These are phyloP conservation scores for Eucalyptus decipiens DNA, from an alignment of 345 rosid species.

Conservation along the genomic window DNA sequence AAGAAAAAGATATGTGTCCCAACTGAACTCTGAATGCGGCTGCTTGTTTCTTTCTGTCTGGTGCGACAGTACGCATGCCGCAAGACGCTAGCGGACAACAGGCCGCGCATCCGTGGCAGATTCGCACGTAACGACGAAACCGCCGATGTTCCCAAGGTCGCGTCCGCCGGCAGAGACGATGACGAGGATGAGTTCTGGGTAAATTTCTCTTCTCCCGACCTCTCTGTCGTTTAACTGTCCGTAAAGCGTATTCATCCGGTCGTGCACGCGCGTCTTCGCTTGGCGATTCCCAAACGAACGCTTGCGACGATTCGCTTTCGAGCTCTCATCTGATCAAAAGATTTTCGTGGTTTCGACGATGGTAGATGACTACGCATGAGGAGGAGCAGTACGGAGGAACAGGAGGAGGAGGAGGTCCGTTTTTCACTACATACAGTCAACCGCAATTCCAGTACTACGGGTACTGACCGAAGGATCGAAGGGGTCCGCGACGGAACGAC, in stretches of 20 bases:
- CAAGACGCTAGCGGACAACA: constrained; percentile 89
- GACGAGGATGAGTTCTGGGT: constrained; percentile 71
- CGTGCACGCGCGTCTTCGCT: not conserved
- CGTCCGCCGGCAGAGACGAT: constrained; percentile 44
- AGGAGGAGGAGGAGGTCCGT: constrained; percentile 2
- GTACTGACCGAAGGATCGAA: not conserved
- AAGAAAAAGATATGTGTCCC: not conserved
- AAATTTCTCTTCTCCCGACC: not conserved
- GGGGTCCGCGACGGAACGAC: not conserved
- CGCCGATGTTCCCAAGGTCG: constrained; percentile 44
- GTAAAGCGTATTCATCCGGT: not conserved
- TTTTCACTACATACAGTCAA: not conserved
- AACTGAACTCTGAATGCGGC: not conserved
- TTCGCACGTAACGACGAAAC: constrained; percentile 86
- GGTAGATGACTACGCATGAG: constrained; percentile 9
- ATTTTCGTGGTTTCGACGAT: not conserved
- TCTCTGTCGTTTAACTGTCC: not conserved
- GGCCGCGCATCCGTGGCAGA: constrained; percentile 93
- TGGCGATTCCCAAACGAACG: not conserved
- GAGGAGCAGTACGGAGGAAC: constrained; percentile 19
- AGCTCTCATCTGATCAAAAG: not conserved
- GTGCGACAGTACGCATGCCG: constrained; percentile 65
- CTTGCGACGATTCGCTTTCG: not conserved
- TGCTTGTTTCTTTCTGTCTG: not conserved
- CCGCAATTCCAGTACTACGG: not conserved